A percentile compares a stretch with the other conserved stretches of the same genome.
These are phyloP conservation scores for Rhizopogon parksii DNA, from an alignment of 1,284 basidiomycete genomes.

Conservation along the genomic window DNA sequence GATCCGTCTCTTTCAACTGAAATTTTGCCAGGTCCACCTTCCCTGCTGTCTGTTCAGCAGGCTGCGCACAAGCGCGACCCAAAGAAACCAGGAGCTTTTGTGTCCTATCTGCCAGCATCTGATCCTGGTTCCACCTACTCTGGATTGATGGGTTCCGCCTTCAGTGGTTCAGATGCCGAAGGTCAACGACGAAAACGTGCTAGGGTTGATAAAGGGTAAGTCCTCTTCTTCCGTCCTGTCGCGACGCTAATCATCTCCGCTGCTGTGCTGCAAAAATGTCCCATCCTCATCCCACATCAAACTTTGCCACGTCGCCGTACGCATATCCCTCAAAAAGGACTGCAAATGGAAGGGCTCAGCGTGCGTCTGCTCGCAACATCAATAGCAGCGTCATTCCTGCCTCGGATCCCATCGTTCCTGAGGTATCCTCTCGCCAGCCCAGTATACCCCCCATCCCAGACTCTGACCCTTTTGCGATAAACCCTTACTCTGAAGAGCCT, in stretches of 20 bases:
- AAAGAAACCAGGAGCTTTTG: conserved; percentile 56
- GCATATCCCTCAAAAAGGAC: conserved; percentile 31
- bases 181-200: conserved; percentile 65
- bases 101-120: conserved; percentile 70
- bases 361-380: conserved; percentile 65
- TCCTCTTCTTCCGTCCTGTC: conserved; percentile 18
- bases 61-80: conserved; percentile 63
- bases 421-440: conserved; percentile 31
- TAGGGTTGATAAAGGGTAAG: conserved; percentile 65
- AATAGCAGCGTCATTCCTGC: conserved; percentile 39
- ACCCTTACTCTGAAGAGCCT: conserved; percentile 45
- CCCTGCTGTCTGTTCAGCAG: conserved; percentile 60
- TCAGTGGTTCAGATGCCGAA: conserved; percentile 50
- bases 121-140: conserved; percentile 80
- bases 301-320: conserved; percentile 13
- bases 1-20: conserved; percentile 72
- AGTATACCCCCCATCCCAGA: conserved; percentile 33
- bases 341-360: conserved; percentile 61
- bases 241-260: conserved; percentile 11
- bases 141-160: conserved; percentile 58
- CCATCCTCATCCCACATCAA: conserved; percentile 20
- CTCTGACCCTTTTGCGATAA: conserved; percentile 36
- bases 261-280: conserved; percentile 14
- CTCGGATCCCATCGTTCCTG: conserved; percentile 32
- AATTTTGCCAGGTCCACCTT: conserved; percentile 76